Evolutionary conservation across 257 asterid species (phyloP), one percentile per base, ranked within the genome.

Genomic region (Plantago elongata): DNA sequence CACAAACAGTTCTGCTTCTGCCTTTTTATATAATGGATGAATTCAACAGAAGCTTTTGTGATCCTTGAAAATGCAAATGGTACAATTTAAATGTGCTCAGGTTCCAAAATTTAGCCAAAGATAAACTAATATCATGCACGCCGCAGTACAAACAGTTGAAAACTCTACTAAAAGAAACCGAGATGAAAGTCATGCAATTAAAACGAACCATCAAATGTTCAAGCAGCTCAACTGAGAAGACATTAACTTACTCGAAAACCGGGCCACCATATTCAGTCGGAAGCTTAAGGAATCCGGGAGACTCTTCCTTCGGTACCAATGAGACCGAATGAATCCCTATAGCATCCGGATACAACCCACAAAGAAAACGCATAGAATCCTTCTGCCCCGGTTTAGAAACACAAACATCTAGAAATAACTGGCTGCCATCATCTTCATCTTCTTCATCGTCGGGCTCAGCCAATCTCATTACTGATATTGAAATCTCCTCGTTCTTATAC

Each of bases 291-390:
- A 77, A 82, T 51, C 83, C 89, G 7, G 86, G 69, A 71, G 87
- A 52, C 66, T 84, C 89, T 0, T 47, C 63, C 72, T 84, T 92
- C 9, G 87, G 80, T 73, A 90, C 81, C 80, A 89, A 42, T 9
- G 86, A 65, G 66, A 86, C 89, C 1, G 97, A 86, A 75, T 89
- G 99, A 79, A 92, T 86, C 63, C 98, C 97, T 47, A 92, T 71
- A 71, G 99, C 99, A 84, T 92, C 99, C 0, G 97, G 95, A 67
- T 92, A 92, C 71, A 89, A 57, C 48, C 95, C 99, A 44, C 99
- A 92, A 14, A 89, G 95, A 70, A 92, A 89, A 77, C 79, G 95
- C 78, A 92, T 62, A 49, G 95, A 77, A 27, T 77, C 82, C 64
- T 77, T 60, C 71, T 70, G 76, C 51, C 85, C 91, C 34, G 87